phyloP scores from a whole-genome alignment of 192 early-diverging fungal genomes.

The Helicostylum pulchrum region DNA sequence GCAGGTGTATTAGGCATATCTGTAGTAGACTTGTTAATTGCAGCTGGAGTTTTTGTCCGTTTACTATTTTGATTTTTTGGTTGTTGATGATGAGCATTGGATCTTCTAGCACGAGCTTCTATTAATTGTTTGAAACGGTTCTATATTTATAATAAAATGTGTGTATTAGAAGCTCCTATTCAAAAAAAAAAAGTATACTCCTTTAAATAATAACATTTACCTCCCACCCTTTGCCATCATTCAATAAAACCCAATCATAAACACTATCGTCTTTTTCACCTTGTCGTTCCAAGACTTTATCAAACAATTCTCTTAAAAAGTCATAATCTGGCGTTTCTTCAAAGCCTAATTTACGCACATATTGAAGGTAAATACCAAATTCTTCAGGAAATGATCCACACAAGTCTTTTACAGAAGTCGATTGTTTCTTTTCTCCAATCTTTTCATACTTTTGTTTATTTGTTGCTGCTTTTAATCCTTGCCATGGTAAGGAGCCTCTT shows the following conservation, averaged over 20 bases:
- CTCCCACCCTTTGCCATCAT: slow-evolving; percentile 51
- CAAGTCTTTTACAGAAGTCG: slow-evolving; percentile 63
- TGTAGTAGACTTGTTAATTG: neutral
- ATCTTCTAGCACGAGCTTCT: slow-evolving; percentile 10
- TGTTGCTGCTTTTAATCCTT: slow-evolving; percentile 75
- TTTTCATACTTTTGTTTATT: slow-evolving; percentile 86
- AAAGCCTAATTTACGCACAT: slow-evolving; percentile 68
- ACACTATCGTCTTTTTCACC: slow-evolving; percentile 82
- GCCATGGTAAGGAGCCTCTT: slow-evolving; percentile 75
- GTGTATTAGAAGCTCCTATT: neutral
- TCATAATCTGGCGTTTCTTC: slow-evolving; percentile 84
- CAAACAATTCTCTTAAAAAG: slow-evolving; percentile 63
- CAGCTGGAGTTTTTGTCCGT: slow-evolving; percentile 3
- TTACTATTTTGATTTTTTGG: slow-evolving; percentile 7
- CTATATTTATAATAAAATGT: slow-evolving; percentile 8
- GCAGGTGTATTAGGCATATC: slow-evolving; percentile 16
- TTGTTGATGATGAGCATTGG: neutral
- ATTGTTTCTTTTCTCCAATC: slow-evolving; percentile 81
- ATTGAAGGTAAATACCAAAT: slow-evolving; percentile 69
- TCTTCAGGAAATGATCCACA: slow-evolving; percentile 73
- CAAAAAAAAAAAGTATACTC: neutral
- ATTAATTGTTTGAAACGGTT: slow-evolving; percentile 7
- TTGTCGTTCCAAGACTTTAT: slow-evolving; percentile 62
- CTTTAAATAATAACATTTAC: neutral
- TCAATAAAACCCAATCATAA: slow-evolving; percentile 87